phyloP scores from a whole-genome alignment of 2,329 filamentous ascomycete species.

The Penicillium rolfsii region DNA sequence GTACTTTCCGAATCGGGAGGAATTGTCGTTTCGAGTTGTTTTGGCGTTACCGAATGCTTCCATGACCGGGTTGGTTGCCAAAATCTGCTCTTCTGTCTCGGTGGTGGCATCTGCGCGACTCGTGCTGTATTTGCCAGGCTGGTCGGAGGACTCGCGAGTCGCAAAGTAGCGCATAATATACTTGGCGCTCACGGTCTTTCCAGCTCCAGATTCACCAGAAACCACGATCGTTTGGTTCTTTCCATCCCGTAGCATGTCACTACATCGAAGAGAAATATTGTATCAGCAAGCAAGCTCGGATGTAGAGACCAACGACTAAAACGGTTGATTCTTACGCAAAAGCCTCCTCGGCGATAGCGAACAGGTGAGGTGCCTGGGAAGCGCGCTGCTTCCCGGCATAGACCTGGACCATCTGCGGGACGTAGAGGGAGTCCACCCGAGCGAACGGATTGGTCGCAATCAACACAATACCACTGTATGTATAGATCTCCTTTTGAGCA shows the following conservation, averaged over 20 bases:
- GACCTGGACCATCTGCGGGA: constrained; percentile 99
- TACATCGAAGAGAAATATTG: constrained; percentile 52
- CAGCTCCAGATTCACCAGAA: constrained; percentile 97
- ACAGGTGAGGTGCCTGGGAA: constrained; percentile 95
- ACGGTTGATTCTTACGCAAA: constrained; percentile 70
- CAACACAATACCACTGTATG: constrained; percentile 96
- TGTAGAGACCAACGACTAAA: not conserved
- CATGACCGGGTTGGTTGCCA: constrained; percentile 99
- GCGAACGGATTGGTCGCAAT: constrained; percentile 99
- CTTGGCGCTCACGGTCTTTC: constrained; percentile 98
- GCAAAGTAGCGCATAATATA: constrained; percentile 99
- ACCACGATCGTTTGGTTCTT: constrained; percentile 99
- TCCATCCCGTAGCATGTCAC: constrained; percentile 93
- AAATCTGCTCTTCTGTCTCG: constrained; percentile 96
- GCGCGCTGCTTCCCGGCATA: constrained; percentile 96
- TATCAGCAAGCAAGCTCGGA: not conserved
- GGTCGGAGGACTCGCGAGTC: constrained; percentile 90
- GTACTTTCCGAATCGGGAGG: constrained; percentile 98
- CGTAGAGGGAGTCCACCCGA: constrained; percentile 94
- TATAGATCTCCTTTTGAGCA: constrained; percentile 98
- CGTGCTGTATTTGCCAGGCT: constrained; percentile 75
- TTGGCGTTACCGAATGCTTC: constrained; percentile 99
- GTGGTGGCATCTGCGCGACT: constrained; percentile 82
- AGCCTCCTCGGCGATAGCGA: constrained; percentile 97
- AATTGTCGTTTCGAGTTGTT: constrained; percentile 99